Evolutionary conservation across 2,329 filamentous ascomycete genomes (phyloP), one percentile per base, ranked within the genome.

Genomic region (Grosmannia huntii): DNA sequence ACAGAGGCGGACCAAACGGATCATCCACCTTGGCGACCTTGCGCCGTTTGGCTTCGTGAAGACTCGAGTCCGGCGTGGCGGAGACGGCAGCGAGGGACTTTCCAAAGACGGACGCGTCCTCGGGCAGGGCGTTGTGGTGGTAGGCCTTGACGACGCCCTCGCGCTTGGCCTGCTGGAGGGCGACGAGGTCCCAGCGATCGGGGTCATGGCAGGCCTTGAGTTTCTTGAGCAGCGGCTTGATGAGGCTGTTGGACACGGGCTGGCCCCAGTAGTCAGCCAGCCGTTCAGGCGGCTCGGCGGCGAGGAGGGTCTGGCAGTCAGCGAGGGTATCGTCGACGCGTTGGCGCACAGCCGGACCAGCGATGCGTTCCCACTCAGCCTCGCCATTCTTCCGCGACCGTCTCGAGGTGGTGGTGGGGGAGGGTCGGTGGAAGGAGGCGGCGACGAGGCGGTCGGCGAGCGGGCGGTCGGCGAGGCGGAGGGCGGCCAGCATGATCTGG

Each of bases 401-500:
- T 1, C 2, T 25, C 1, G 51, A 7, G 59, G 12, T 52, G 41
- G 44, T 63, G 51, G 54, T 57, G 23, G 68, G 65, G 14, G 44
- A 10, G 1, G 49, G 58, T 6, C 16, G 62, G 48, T 4, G 62
- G 57, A 76, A 74, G 2, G 72, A 71, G 7, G 71, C 67, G 1
- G 73, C 70, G 14, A 82, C 66, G 51, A 83, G 62, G 4, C 71
- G 69, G 60, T 81, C 76, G 3, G 78, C 67, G 36, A 94, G 72
- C 0, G 78, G 81, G 48, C 76, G 72, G 68, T 97, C 92, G 0
- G 85, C 88, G 56, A 95, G 79, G 16, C 86, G 77, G 31, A 96
- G 73, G 0, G 91, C 84, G 0, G 89, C 86, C 60, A 97, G 79
- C 84, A 91, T 91, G 68, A 97, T 95, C 70, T 99, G 94, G 27